Conservation (phyloP, 2,329 filamentous ascomycete genomes). For the Claviceps pazoutovae region DNA sequence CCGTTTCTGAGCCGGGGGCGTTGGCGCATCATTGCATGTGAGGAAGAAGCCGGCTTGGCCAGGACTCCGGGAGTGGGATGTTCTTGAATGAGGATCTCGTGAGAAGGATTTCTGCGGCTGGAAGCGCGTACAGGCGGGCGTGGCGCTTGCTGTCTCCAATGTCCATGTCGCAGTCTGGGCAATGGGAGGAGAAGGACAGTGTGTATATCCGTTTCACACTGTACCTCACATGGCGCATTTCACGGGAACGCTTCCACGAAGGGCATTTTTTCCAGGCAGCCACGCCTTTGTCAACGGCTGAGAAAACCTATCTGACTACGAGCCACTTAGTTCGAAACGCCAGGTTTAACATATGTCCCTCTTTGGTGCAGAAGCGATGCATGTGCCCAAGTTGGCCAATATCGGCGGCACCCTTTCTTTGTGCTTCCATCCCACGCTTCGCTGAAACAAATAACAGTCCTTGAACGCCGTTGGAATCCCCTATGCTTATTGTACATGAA, state of each 20-base stretch:
- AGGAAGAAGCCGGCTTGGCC: not conserved
- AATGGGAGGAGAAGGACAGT: too few relatives aligned
- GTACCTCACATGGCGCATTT: too few relatives aligned
- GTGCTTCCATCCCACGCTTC: not conserved
- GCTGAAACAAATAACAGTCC: not conserved
- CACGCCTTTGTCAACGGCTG: too few relatives aligned
- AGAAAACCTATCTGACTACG: too few relatives aligned
- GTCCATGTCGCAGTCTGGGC: too few relatives aligned
- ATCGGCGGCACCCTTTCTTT: not conserved
- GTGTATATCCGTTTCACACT: too few relatives aligned
- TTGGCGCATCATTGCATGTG: constrained; percentile 19
- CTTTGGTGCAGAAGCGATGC: not conserved
- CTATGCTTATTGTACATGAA: not conserved
- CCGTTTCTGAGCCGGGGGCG: constrained; percentile 30
- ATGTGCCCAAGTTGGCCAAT: not conserved
- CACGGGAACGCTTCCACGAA: too few relatives aligned
- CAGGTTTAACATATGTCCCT: too few relatives aligned
- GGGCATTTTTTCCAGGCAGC: too few relatives aligned
- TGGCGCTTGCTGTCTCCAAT: too few relatives aligned
- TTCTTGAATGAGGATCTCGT: not conserved
- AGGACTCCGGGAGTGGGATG: not conserved
- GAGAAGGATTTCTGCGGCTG: not conserved
- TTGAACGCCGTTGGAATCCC: not conserved
- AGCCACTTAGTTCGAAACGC: too few relatives aligned
- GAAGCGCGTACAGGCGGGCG: too few relatives aligned